phyloP scores from a whole-genome alignment of 495 filamentous ascomycete genomes.

The Neurospora hispaniola region DNA sequence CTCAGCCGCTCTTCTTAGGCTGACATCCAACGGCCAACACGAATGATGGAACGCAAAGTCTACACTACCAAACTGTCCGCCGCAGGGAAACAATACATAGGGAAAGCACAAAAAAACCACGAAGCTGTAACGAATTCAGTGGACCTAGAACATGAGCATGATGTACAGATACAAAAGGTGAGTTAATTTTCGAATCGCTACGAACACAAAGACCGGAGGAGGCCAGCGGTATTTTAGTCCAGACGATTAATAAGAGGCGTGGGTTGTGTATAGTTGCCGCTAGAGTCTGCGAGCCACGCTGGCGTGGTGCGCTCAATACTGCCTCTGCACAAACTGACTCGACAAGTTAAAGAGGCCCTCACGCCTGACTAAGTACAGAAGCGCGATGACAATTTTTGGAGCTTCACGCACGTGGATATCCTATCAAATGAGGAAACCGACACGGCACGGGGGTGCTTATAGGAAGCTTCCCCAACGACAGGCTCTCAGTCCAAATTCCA shows the following conservation, averaged over 20 bases:
- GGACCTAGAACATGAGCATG: not conserved
- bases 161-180: not conserved
- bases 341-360: not conserved
- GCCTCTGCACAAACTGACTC: not conserved
- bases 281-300: not conserved
- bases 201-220: not conserved
- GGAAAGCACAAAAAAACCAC: not conserved
- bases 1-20: not conserved
- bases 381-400: not conserved
- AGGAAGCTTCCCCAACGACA: not conserved
- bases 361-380: not conserved
- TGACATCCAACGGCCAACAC: no score
- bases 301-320: not conserved
- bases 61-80: not conserved
- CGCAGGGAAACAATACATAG: not conserved
- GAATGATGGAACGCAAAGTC: not conserved
- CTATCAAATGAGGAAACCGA: not conserved
- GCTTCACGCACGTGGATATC: not conserved
- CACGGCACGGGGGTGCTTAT: not conserved
- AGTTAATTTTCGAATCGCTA: not conserved
- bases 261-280: not conserved
- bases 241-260: not conserved
- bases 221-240: not conserved
- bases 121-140: not conserved
- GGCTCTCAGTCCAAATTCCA: not conserved